A percentile compares a stretch with the other conserved stretches of the same genome.
Evolutionary conservation across 2,329 filamentous ascomycete genomes (phyloP).

Genomic region (Westerdykella aurantiaca): DNA sequence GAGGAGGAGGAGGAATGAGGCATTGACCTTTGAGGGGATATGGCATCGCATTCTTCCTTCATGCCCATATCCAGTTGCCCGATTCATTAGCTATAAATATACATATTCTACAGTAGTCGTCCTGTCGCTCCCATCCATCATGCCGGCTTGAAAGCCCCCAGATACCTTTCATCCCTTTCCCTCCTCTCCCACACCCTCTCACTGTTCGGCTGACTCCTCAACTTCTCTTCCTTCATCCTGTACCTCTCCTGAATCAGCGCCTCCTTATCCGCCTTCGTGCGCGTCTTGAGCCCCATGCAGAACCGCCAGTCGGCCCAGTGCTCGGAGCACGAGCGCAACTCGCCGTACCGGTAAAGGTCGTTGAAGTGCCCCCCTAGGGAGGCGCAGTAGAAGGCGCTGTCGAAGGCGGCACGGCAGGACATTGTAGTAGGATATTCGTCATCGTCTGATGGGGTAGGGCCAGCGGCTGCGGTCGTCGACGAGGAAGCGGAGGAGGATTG

Average conservation of each 20-base stretch:
- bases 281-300: conserved; percentile 79
- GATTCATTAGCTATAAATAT: no score
- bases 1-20: no score
- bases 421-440: conserved; percentile 65
- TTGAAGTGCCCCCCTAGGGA: conserved; percentile 87
- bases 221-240: conserved; percentile 59
- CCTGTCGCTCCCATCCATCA: conserved; percentile 6
- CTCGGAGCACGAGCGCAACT: conserved; percentile 69
- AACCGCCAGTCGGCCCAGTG: conserved; percentile 96
- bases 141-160: conserved; percentile 19
- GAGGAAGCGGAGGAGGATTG: conserved; percentile 5
- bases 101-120: no score
- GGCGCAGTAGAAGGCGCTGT: conserved; percentile 90
- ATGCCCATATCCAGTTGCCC: no score
- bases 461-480: conserved; percentile 7
- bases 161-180: conserved; percentile 36
- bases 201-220: conserved; percentile 66
- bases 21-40: no score
- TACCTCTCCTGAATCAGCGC: conserved; percentile 61
- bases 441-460: conserved; percentile 13
- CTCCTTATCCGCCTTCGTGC: conserved; percentile 54
- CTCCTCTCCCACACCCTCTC: conserved; percentile 87
- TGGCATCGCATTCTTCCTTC: no score
- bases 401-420: conserved; percentile 86
- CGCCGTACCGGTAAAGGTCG: conserved; percentile 81